A percentile compares a stretch with the other conserved stretches of the same genome.
These are phyloP conservation scores for Calonectria pseudoturangicola DNA, from an alignment of 2,329 filamentous ascomycete genomes.

Conservation along the genomic window DNA sequence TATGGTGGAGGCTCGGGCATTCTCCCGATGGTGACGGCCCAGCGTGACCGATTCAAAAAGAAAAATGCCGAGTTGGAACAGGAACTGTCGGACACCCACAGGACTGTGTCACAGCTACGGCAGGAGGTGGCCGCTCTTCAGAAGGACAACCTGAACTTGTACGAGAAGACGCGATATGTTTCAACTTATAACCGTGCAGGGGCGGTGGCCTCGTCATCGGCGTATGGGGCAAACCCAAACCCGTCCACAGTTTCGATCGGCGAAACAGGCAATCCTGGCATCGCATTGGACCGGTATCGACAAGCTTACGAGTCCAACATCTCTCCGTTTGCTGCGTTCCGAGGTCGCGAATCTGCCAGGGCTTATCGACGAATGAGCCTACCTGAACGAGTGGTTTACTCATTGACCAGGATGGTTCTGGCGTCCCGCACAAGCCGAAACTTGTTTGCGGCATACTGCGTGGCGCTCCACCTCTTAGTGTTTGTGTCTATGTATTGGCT, in stretches of 20 bases:
- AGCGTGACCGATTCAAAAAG: constrained; percentile 98
- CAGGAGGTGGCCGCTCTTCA: constrained; percentile 94
- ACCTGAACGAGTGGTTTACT: constrained; percentile 92
- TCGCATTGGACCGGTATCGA: constrained; percentile 88
- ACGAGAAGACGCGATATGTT: constrained; percentile 98
- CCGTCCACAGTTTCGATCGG: constrained; percentile 80
- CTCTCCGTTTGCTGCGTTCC: constrained; percentile 95
- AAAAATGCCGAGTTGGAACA: constrained; percentile 93
- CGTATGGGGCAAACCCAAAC: constrained; percentile 83
- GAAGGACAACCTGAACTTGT: constrained; percentile 95
- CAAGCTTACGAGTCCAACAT: constrained; percentile 96
- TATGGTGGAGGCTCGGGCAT: constrained; percentile 87
- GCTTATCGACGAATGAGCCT: constrained; percentile 96
- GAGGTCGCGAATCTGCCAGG: constrained; percentile 92
- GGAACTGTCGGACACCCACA: constrained; percentile 89
- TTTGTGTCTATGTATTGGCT: constrained; percentile 92
- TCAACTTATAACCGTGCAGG: constrained; percentile 90
- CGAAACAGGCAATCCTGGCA: constrained; percentile 74
- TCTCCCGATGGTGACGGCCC: constrained; percentile 97
- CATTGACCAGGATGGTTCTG: constrained; percentile 91
- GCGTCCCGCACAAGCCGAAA: constrained; percentile 94
- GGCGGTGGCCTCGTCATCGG: constrained; percentile 76
- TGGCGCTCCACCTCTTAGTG: constrained; percentile 90
- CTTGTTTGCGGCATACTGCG: constrained; percentile 92
- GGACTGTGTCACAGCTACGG: constrained; percentile 87